Percentiles rank a stretch among this genome's conserved stretches.
Conservation (phyloP, 129 eudicot species). For the Pseudognaphalium luteoalbum region DNA sequence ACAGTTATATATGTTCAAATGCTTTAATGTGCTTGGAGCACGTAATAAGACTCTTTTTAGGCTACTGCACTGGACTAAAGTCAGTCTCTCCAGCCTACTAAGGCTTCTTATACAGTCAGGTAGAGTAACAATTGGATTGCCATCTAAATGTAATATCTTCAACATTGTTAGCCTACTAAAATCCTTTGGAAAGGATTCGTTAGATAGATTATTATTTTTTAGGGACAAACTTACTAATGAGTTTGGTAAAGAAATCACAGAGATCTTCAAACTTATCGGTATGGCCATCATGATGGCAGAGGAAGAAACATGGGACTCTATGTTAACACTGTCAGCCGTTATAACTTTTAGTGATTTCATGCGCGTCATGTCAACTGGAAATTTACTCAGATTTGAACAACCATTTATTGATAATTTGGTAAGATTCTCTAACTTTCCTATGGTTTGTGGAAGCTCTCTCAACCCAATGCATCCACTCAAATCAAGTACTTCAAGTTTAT, state of each 20-base stretch:
- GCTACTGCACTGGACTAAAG: neutral
- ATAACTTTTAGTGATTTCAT: conserved; percentile 16
- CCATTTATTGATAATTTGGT: neutral
- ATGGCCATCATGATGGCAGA: conserved; percentile 11
- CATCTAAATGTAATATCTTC: neutral
- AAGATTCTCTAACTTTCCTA: conserved; percentile 11
- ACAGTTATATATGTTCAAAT: neutral
- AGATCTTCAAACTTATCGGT: neutral
- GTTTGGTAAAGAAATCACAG: neutral
- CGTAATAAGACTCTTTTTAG: conserved; percentile 20
- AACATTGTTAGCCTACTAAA: conserved; percentile 23
- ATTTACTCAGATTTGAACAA: conserved; percentile 22
- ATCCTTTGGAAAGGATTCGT: conserved; percentile 22
- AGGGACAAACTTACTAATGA: conserved; percentile 25
- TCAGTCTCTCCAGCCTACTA: conserved; percentile 6
- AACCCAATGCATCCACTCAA: conserved; percentile 13
- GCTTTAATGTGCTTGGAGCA: conserved; percentile 10
- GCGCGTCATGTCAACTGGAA: neutral
- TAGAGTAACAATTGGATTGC: conserved; percentile 22
- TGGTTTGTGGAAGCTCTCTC: conserved; percentile 22
- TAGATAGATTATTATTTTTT: conserved; percentile 5
- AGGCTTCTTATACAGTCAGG: conserved; percentile 33
- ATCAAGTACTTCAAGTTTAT: conserved; percentile 20
- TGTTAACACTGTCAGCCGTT: neutral
- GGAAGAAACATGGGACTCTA: neutral